Conservation (phyloP, 164 flowering plant species). For the Dillenia suffruticosa region DNA sequence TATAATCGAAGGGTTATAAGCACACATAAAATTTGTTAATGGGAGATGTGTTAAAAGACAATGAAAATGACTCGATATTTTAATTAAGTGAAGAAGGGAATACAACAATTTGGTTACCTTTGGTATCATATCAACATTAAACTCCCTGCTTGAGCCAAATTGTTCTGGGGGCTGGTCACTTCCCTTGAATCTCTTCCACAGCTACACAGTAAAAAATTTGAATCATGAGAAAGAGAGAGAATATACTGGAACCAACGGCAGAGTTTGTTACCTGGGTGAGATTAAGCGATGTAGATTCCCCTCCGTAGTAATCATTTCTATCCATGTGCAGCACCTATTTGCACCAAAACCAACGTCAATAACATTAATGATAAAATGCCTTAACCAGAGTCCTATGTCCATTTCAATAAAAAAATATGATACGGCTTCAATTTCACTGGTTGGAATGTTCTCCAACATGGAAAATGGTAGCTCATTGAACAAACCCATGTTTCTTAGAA, state of each 20-base stretch:
- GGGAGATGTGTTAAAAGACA: no score
- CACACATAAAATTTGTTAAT: no score
- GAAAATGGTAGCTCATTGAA: no score
- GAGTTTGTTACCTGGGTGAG: constrained; percentile 53
- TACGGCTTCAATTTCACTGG: no score
- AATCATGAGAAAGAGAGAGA: background rate
- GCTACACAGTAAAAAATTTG: constrained; percentile 29
- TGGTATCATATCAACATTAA: constrained; percentile 94
- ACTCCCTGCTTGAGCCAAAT: constrained; percentile 79
- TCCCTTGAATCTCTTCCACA: constrained; percentile 88
- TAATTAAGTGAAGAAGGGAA: background rate
- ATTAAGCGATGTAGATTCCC: constrained; percentile 77
- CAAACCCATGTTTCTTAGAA: no score
- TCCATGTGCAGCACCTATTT: constrained; percentile 90
- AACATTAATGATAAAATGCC: no score
- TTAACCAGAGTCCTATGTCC: no score
- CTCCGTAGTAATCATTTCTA: constrained; percentile 88
- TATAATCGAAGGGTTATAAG: no score
- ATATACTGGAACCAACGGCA: background rate
- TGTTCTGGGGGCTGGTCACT: constrained; percentile 57
- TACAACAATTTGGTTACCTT: constrained; percentile 42
- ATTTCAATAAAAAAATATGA: no score
- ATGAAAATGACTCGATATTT: no score
- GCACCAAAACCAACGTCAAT: no score
- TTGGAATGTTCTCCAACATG: no score